phyloP scores from a whole-genome alignment of 257 asterid genomes.

The Gentiana macrophylla region DNA sequence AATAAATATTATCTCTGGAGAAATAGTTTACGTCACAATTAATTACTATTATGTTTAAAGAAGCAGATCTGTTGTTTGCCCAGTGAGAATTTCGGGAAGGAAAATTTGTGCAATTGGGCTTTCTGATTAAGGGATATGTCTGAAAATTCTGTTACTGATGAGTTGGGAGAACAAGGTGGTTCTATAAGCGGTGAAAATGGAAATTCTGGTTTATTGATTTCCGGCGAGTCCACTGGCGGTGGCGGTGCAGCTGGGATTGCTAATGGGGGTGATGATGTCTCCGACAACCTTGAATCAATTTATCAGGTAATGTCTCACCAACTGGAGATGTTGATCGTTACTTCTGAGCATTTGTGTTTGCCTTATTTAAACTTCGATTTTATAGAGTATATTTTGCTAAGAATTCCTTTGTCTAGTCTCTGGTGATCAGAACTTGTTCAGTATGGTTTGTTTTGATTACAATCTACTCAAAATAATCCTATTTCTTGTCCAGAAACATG shows the following conservation, averaged over 20 bases:
- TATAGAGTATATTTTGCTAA: too few species aligned
- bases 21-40: too few species aligned
- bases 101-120: conserved; percentile 13
- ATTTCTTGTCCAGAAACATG: background rate
- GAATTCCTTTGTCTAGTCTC: background rate
- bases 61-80: conserved; percentile 34
- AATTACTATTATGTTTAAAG: too few species aligned
- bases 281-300: conserved; percentile 24
- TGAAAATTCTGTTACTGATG: conserved; percentile 23
- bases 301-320: conserved; percentile 15
- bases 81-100: background rate
- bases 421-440: background rate
- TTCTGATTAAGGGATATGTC: conserved; percentile 48
- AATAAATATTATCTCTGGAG: too few species aligned
- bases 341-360: too few species aligned
- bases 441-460: background rate
- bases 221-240: conserved; percentile 13
- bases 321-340: too few species aligned
- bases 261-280: conserved; percentile 13
- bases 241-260: conserved; percentile 22
- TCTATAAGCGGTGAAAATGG: conserved; percentile 42
- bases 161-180: conserved; percentile 15
- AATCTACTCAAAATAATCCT: background rate
- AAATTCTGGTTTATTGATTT: conserved; percentile 10
- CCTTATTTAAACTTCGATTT: too few species aligned